Evolutionary conservation across 73 alveolate species (phyloP).

Genomic region (Tetrahymena thermophila): DNA sequence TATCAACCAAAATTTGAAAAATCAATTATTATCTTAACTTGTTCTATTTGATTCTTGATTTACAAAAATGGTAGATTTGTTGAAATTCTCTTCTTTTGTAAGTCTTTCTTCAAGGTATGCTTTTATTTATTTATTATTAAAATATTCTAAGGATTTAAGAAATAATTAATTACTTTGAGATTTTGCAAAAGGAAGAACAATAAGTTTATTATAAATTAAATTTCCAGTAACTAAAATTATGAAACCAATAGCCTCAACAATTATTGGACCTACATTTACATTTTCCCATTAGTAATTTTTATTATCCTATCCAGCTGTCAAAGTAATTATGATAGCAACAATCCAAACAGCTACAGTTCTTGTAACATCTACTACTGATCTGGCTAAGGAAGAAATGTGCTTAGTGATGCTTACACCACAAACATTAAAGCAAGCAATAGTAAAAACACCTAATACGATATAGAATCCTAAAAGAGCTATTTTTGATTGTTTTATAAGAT

Average conservation of each 20-base stretch:
- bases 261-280: background rate
- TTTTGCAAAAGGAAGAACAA: background rate
- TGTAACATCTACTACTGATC: constrained; percentile 85
- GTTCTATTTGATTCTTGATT: background rate
- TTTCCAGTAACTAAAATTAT: constrained; percentile 7
- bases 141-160: background rate
- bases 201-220: background rate
- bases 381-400: constrained; percentile 80
- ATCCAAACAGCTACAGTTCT: constrained; percentile 85
- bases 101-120: background rate
- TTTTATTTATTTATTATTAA: background rate
- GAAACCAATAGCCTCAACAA: constrained; percentile 15
- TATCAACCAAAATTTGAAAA: background rate
- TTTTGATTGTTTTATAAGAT: background rate
- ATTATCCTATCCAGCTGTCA: background rate
- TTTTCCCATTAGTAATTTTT: constrained; percentile 19
- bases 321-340: constrained; percentile 48
- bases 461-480: background rate
- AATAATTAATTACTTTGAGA: background rate
- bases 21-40: background rate
- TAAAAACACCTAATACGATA: constrained; percentile 57
- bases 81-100: background rate
- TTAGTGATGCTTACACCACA: constrained; percentile 89
- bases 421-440: constrained; percentile 80
- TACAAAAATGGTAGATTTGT: background rate